Conservation (phyloP, 2,329 filamentous ascomycete genomes). For the Fusarium torulosum region DNA sequence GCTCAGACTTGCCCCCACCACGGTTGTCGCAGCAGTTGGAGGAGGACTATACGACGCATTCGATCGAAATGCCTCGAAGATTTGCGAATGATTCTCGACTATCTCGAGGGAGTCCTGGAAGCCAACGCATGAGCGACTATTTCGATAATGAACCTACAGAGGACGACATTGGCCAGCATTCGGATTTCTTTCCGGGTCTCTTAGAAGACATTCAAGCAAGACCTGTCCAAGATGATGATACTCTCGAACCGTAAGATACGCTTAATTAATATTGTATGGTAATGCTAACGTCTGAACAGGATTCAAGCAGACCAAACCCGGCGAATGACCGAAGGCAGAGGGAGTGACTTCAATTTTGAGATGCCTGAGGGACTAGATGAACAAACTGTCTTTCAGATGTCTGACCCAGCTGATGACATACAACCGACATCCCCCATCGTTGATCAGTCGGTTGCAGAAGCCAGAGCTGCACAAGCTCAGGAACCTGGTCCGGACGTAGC, state of each 20-base stretch:
- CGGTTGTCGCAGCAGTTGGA: constrained; percentile 68
- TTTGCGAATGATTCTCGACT: constrained; percentile 59
- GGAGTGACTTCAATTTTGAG: constrained; percentile 66
- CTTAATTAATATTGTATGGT: background rate
- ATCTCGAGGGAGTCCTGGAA: constrained; percentile 67
- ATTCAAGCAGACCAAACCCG: constrained; percentile 57
- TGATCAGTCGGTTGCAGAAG: constrained; percentile 39
- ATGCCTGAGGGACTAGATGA: constrained; percentile 62
- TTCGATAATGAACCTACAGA: constrained; percentile 57
- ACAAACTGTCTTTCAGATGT: constrained; percentile 66
- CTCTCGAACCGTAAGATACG: constrained; percentile 57
- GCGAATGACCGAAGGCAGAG: constrained; percentile 57
- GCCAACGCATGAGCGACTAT: constrained; percentile 66
- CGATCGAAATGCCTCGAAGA: constrained; percentile 70
- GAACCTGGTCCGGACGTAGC: constrained; percentile 29
- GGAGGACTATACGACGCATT: constrained; percentile 69
- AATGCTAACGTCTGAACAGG: constrained; percentile 41
- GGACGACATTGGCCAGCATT: constrained; percentile 58
- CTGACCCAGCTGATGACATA: constrained; percentile 51
- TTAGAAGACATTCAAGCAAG: constrained; percentile 58
- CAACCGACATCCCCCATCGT: constrained; percentile 47
- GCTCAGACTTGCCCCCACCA: constrained; percentile 65
- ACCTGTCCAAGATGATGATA: constrained; percentile 56
- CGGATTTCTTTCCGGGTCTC: constrained; percentile 66
- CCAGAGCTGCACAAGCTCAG: constrained; percentile 31